phyloP scores from a whole-genome alignment of 1,284 basidiomycete genomes.

The Sanguinoderma infundibulare region DNA sequence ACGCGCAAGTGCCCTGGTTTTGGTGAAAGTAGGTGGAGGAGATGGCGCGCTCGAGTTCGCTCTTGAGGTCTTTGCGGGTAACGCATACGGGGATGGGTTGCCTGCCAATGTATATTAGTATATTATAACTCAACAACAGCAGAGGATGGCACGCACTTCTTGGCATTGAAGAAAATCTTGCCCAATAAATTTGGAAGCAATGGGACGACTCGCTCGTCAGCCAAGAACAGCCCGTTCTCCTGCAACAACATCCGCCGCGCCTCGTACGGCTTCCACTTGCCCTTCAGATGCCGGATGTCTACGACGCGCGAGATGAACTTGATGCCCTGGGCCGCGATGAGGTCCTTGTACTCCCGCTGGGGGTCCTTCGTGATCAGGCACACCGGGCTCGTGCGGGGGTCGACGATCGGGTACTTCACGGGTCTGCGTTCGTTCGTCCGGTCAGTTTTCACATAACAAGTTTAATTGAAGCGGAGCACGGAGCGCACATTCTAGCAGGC shows the following conservation, averaged over 20 bases:
- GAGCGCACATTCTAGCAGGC: conserved; percentile 79
- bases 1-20: conserved; percentile 91
- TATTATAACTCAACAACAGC: not conserved
- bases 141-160: conserved; percentile 70
- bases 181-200: conserved; percentile 88
- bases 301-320: conserved; percentile 94
- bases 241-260: conserved; percentile 84
- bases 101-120: conserved; percentile 44
- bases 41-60: conserved; percentile 89
- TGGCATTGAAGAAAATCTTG: conserved; percentile 90
- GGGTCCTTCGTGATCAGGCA: conserved; percentile 97
- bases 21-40: conserved; percentile 94
- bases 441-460: not conserved
- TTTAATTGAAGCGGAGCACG: not conserved
- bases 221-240: conserved; percentile 92
- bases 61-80: conserved; percentile 85
- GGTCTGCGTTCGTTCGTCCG: conserved; percentile 49
- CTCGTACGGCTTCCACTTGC: conserved; percentile 94
- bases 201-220: conserved; percentile 90
- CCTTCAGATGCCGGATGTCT: conserved; percentile 87
- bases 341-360: conserved; percentile 94
- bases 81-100: conserved; percentile 93
- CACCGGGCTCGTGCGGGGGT: conserved; percentile 77
- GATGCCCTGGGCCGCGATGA: conserved; percentile 79
- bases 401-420: conserved; percentile 82